Base-by-base conservation (phyloP, 1,139 yeast genomes). In the Geotrichum reessii region DNA sequence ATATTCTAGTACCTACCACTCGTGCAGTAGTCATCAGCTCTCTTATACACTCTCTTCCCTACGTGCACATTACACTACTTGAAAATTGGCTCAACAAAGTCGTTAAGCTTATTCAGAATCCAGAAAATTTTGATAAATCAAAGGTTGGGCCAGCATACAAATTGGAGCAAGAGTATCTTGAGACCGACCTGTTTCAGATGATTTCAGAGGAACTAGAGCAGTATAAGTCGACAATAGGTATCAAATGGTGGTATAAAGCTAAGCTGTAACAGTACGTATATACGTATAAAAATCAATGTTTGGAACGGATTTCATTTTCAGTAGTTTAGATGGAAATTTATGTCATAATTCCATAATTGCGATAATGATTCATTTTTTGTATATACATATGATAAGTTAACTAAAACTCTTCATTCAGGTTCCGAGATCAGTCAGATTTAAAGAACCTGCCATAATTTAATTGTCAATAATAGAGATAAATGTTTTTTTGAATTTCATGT, bases 171-270 rank as follows among this genome's bases (percentile, higher is more conserved):
- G 62, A 65, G 1, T 71, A 63, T 44, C 64, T 80, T 44, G 69
- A 71, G 47, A 70, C 70, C 19, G 67, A 67, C 19, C 58, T 80
- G 51, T 77, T 80, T 75, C 72, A 73, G 19, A 67, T 73, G 56
- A 69, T 80, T 1, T 76, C 84, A 48, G 78, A 78, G 62, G 76
- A 72, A 8, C 74, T 83, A 62, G 87, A 85, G 63, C 74, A 84
- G 59, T 81, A 82, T 63, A 74, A 87, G 63, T 81, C 86, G 3
- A 84, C 81, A 57, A 65, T 84, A 47, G 93, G 86, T 2, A 80
- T 84, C 58, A 71, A 74, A 37, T 87, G 92, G 91, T 87, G 87
- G 87, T 83, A 81, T 42, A 56, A 49, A 33, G 44, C 61, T 9
- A 46, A 25, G 24, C 48, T 59, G 6, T 59, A 53, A 42, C n/a